Evolutionary conservation across 306 rosid genomes (phyloP).

Genomic region (Sesbania bispinosa): DNA sequence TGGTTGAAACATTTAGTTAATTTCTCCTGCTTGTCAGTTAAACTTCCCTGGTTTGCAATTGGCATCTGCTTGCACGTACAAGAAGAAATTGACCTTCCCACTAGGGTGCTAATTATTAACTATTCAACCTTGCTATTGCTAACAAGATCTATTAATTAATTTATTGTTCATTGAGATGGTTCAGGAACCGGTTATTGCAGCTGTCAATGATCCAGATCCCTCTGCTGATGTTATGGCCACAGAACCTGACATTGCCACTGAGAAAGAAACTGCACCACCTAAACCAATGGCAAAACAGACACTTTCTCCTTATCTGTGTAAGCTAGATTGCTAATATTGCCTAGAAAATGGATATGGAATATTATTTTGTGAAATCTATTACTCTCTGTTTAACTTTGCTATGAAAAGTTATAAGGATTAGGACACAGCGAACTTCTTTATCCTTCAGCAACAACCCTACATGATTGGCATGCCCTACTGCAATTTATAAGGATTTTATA

Average conservation of each 20-base stretch:
- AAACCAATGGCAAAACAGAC: slow-evolving; percentile 37
- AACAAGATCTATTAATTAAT: slow-evolving; percentile 18
- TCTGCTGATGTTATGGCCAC: slow-evolving; percentile 27
- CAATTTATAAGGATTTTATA: not conserved
- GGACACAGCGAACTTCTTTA: slow-evolving; percentile 21
- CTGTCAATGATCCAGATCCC: slow-evolving; percentile 31
- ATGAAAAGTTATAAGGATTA: slow-evolving; percentile 32
- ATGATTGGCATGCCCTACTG: not conserved
- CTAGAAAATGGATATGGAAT: not conserved
- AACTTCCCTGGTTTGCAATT: not conserved
- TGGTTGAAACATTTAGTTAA: not conserved
- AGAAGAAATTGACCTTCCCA: not conserved
- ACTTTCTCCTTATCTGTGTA: slow-evolving; percentile 70
- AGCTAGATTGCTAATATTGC: slow-evolving; percentile 25
- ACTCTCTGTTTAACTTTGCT: not conserved
- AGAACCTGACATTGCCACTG: slow-evolving; percentile 38
- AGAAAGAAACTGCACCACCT: slow-evolving; percentile 34
- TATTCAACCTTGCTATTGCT: not conserved
- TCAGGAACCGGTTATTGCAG: slow-evolving; percentile 48
- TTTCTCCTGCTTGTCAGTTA: not conserved
- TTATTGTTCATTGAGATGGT: slow-evolving; percentile 25
- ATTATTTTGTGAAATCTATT: not conserved
- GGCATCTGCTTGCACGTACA: not conserved
- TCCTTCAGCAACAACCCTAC: not conserved
- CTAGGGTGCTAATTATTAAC: not conserved